Evolutionary conservation across 2,329 filamentous ascomycete genomes (phyloP), one percentile per base, ranked within the genome.

Genomic region (Aspergillus unguis): DNA sequence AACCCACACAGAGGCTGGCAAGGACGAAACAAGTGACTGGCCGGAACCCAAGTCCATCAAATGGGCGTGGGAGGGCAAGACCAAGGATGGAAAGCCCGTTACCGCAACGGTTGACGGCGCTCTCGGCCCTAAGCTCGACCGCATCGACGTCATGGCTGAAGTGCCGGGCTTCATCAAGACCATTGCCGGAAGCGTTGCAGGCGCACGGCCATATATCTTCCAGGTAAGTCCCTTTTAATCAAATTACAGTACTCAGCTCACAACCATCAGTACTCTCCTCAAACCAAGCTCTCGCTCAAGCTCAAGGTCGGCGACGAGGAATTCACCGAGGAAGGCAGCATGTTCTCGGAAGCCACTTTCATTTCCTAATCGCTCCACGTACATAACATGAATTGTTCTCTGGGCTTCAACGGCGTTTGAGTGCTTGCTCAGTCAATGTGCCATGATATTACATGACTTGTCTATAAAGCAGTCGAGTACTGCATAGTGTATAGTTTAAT

Each of bases 161-260:
- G 88, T 99, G 33, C 94, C 94, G 3, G 90, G 87, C 29, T 95
- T 99, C 65, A 86, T 99, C 71, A 99, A 99, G 83, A 85, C 85
- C 63, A 90, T 99, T 68, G 91, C 95, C 27, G 89, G 89, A 40
- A 86, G 83, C 59, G 90, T 92, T 9, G 90, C 87, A 3, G 94
- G 94, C 57, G 95, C 94, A 28, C 94, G 91, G 78, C 94, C 94
- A 4, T 99, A 96, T 72, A 97, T 99, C 64, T 99, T 96, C 75
- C 94, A 95, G 81, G 90, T 92, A 72, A 60, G 80, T 70, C 33
- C 17, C 6, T 27, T n/a, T 27, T 23, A 40, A 28, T 31, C 37
- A 53, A 28, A 31, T 28, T 23, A 29, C 51, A 44, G 35, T 46
- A 36, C 36, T 42, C 36, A 58, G 66, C 62, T 60, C 44, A 58